Percentiles rank a stretch among this genome's conserved stretches.
Conservation (phyloP, 202 grass and related monocot species). For the Setaria viridis region DNA sequence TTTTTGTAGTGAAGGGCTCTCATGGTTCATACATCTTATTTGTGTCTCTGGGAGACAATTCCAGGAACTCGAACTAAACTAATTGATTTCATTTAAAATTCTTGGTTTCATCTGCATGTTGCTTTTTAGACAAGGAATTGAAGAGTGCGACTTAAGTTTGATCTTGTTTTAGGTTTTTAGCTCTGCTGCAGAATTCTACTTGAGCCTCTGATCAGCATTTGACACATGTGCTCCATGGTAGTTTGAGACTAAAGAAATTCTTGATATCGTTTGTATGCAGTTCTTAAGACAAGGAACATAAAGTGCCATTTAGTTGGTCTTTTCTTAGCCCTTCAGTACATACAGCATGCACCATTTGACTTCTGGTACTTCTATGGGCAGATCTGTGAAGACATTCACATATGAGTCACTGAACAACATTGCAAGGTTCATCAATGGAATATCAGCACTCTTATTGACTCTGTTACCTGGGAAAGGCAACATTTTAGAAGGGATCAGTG, state of each 20-base stretch:
- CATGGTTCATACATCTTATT: slow-evolving; percentile 2
- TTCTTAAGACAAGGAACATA: slow-evolving; percentile 9
- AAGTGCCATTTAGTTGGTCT: slow-evolving; percentile 25
- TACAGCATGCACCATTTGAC: slow-evolving; percentile 13
- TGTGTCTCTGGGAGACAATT: background rate
- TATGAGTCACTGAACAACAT: slow-evolving; percentile 97
- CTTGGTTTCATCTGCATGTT: slow-evolving; percentile 1
- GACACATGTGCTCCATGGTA: background rate
- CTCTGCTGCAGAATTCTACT: slow-evolving; percentile 26
- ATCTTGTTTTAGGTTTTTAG: slow-evolving; percentile 20
- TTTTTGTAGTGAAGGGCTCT: background rate
- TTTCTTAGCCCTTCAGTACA: slow-evolving; percentile 6
- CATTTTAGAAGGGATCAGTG: slow-evolving; percentile 87
- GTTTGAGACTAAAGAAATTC: background rate
- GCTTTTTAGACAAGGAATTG: slow-evolving; percentile 15
- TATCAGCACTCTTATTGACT: slow-evolving; percentile 80
- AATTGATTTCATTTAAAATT: background rate
- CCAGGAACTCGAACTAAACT: slow-evolving; percentile 17
- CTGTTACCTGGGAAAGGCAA: slow-evolving; percentile 82
- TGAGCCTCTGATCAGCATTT: slow-evolving; percentile 18
- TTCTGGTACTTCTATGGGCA: slow-evolving; percentile 46
- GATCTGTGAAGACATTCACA: slow-evolving; percentile 97
- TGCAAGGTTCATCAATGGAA: slow-evolving; percentile 91
- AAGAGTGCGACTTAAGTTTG: slow-evolving; percentile 9
- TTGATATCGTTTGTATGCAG: background rate